phyloP scores from a whole-genome alignment of 768 basidiomycete species.

The Boletus reticuloceps region DNA sequence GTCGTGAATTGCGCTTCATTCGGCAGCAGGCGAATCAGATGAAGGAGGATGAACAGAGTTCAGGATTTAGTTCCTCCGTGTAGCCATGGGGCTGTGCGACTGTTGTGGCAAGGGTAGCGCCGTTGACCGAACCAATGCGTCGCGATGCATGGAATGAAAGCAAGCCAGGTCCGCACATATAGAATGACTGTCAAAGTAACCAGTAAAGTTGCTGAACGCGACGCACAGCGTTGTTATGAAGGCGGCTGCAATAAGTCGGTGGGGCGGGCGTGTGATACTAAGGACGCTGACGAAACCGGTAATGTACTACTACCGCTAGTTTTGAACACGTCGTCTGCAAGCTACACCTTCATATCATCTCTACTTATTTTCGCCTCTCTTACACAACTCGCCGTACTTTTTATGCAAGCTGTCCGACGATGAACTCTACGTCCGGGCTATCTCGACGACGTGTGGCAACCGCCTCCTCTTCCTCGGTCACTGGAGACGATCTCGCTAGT shows the following conservation, averaged over 20 bases:
- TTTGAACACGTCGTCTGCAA: constrained; percentile 9
- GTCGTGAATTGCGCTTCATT: neutral
- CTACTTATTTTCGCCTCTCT: constrained; percentile 1
- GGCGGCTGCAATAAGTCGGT: no score
- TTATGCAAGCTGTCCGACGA: constrained; percentile 31
- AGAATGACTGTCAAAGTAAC: no score
- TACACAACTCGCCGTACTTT: constrained; percentile 2
- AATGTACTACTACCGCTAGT: neutral
- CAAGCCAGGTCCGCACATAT: neutral
- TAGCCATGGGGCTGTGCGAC: neutral
- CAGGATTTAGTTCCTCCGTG: constrained; percentile 6
- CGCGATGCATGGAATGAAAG: neutral
- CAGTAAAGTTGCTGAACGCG: neutral
- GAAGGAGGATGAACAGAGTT: constrained; percentile 11
- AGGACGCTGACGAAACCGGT: constrained; percentile 2
- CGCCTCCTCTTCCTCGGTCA: constrained; percentile 35
- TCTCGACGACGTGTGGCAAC: constrained; percentile 56
- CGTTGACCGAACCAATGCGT: neutral
- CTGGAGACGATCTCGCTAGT: constrained; percentile 38
- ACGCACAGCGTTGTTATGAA: no score
- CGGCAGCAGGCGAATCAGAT: constrained; percentile 16
- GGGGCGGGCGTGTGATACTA: constrained; percentile 14
- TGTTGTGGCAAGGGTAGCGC: no score
- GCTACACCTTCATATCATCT: constrained; percentile 1
- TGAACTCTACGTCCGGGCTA: constrained; percentile 53